A percentile compares a stretch with the other conserved stretches of the same genome.
Evolutionary conservation across 257 asterid species (phyloP).

Genomic region (Scutellaria minor): DNA sequence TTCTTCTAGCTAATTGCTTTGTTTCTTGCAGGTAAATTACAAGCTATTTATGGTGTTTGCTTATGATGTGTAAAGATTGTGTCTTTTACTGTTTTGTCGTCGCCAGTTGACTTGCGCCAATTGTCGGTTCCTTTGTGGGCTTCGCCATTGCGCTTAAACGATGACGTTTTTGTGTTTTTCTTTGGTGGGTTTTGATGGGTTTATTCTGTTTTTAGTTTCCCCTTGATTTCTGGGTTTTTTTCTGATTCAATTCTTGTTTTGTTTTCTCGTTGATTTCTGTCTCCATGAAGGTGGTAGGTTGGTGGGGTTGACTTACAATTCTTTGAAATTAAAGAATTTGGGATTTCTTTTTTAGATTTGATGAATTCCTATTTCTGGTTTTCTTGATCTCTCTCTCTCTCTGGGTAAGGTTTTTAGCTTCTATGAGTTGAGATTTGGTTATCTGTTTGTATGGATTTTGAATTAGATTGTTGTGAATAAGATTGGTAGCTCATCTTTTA

Average conservation of each 20-base stretch:
- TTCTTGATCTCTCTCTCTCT: conserved; percentile 19
- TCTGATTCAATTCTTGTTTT: conserved; percentile 24
- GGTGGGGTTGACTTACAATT: conserved; percentile 74
- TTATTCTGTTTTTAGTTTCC: not conserved
- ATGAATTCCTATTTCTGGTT: conserved; percentile 10
- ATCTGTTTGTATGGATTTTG: not conserved
- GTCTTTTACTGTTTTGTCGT: conserved; percentile 13
- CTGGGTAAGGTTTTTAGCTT: not conserved
- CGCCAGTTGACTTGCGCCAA: conserved; percentile 34
- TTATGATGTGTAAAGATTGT: not conserved
- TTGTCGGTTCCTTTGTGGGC: conserved; percentile 28
- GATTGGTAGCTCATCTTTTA: not conserved
- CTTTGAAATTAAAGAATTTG: conserved; percentile 32
- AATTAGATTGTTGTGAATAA: not conserved
- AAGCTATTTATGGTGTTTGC: conserved; percentile 7
- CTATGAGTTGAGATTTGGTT: conserved; percentile 3
- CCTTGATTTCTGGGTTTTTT: conserved; percentile 25
- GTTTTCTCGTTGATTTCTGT: conserved; percentile 27
- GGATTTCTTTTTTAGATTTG: conserved; percentile 35
- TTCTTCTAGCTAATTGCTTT: not conserved
- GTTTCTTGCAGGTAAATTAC: conserved; percentile 16
- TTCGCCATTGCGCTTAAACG: conserved; percentile 28
- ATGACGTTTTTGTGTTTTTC: conserved; percentile 8
- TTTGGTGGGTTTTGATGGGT: not conserved
- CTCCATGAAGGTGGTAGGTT: conserved; percentile 67